phyloP scores from a whole-genome alignment of 2,329 filamentous ascomycete species.

The Aureobasidium sp. region DNA sequence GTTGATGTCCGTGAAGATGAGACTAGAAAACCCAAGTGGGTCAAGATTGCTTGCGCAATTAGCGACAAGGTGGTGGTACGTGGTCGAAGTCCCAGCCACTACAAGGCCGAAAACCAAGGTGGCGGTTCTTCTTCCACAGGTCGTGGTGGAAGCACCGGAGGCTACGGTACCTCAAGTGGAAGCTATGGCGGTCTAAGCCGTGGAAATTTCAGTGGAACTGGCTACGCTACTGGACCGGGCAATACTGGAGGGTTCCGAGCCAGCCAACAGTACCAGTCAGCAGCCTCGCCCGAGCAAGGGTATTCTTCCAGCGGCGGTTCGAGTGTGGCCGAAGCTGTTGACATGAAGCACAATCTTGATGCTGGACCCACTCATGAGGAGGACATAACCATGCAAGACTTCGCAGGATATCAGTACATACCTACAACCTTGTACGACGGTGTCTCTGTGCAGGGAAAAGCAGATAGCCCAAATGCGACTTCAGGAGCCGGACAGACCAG shows the following conservation, averaged over 20 bases:
- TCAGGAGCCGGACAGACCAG: neutral
- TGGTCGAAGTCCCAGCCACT: constrained; percentile 68
- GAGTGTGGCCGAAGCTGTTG: constrained; percentile 27
- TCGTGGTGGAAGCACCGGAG: constrained; percentile 53
- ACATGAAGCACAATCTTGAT: constrained; percentile 30
- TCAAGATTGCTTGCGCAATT: constrained; percentile 65
- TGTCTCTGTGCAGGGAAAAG: constrained; percentile 2
- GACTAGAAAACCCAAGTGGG: constrained; percentile 47
- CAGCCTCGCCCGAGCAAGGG: constrained; percentile 17
- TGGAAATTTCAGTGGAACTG: constrained; percentile 18
- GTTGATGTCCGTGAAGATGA: constrained; percentile 54
- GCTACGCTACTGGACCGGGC: constrained; percentile 19
- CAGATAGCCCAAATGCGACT: neutral
- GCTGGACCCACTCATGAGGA: constrained; percentile 36
- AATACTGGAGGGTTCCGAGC: constrained; percentile 24
- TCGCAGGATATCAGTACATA: constrained; percentile 42
- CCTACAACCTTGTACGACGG: constrained; percentile 31
- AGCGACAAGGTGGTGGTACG: constrained; percentile 83
- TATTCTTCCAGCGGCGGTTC: constrained; percentile 40
- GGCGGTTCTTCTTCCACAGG: constrained; percentile 50
- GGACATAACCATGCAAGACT: constrained; percentile 36
- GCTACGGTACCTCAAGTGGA: constrained; percentile 30
- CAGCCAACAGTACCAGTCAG: constrained; percentile 22
- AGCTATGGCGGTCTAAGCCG: constrained; percentile 26
- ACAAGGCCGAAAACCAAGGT: constrained; percentile 45